phyloP scores from a whole-genome alignment of 257 asterid genomes.

The Mitragyna speciosa region DNA sequence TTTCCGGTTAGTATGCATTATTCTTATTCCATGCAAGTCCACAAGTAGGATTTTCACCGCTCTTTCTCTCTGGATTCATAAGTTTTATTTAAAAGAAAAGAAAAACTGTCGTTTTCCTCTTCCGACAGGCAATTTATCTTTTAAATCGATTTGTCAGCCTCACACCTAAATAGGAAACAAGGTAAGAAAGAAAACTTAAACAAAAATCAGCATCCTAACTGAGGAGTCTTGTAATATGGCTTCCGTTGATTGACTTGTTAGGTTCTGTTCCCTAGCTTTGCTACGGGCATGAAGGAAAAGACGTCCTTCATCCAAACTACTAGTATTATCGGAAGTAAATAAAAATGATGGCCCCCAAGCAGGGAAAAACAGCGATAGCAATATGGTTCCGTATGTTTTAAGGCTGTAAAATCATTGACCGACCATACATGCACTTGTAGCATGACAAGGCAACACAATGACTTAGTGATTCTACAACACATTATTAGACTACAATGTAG shows the following conservation, averaged over 20 bases:
- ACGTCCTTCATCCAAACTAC: neutral
- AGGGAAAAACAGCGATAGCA: neutral
- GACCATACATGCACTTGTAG: constrained; percentile 20
- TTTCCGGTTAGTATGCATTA: no score
- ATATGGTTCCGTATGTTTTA: neutral
- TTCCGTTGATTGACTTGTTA: neutral
- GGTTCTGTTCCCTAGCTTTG: neutral
- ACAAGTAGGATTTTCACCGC: no score
- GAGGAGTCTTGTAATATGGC: neutral
- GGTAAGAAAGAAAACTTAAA: neutral
- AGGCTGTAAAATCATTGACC: constrained; percentile 11
- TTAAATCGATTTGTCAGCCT: neutral
- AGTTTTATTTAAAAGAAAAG: no score
- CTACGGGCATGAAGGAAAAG: neutral
- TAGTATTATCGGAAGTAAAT: neutral
- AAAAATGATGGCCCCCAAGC: neutral
- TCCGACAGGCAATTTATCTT: no score
- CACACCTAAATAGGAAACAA: neutral
- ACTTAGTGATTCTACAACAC: constrained; percentile 2
- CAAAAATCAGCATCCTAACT: neutral
- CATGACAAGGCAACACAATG: constrained; percentile 21
- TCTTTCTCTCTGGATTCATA: no score
- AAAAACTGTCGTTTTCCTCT: neutral
- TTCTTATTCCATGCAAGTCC: no score
- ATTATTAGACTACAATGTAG: neutral